Evolutionary conservation across 176 grass and related monocot species (phyloP).

Genomic region (Carex pumila): DNA sequence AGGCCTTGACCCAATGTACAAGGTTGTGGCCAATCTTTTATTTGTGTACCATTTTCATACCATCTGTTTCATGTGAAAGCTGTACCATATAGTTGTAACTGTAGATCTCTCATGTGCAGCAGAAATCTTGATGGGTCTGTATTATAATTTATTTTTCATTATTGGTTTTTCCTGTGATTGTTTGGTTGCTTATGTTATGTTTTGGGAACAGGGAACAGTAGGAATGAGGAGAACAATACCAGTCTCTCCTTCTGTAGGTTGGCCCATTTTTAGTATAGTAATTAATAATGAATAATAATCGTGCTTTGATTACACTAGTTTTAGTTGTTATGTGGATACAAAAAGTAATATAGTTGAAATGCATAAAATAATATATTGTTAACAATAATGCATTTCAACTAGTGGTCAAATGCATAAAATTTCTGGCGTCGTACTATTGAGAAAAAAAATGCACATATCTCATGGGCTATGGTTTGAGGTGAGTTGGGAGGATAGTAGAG

Average conservation of each 20-base stretch:
- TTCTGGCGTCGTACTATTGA: too few species aligned
- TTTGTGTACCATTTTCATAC: slow-evolving; percentile 14
- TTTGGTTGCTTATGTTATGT: slow-evolving; percentile 15
- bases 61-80: not conserved
- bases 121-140: not conserved
- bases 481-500: too few species aligned
- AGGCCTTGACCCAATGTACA: not conserved
- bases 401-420: too few species aligned
- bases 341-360: not conserved
- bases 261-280: not conserved
- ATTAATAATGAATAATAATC: slow-evolving; percentile 2
- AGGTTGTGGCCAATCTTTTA: slow-evolving; percentile 4
- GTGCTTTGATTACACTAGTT: not conserved
- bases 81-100: not conserved
- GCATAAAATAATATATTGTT: too few species aligned
- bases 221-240: not conserved
- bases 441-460: too few species aligned
- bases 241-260: not conserved
- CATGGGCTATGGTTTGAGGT: too few species aligned
- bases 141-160: slow-evolving; percentile 3
- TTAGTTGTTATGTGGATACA: not conserved
- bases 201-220: not conserved
- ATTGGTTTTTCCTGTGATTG: not conserved
- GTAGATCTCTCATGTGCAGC: not conserved
- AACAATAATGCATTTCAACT: too few species aligned